Evolutionary conservation across 2,329 filamentous ascomycete species (phyloP), one percentile per base, ranked within the genome.

Genomic region (Pyrenochaeta sp.): DNA sequence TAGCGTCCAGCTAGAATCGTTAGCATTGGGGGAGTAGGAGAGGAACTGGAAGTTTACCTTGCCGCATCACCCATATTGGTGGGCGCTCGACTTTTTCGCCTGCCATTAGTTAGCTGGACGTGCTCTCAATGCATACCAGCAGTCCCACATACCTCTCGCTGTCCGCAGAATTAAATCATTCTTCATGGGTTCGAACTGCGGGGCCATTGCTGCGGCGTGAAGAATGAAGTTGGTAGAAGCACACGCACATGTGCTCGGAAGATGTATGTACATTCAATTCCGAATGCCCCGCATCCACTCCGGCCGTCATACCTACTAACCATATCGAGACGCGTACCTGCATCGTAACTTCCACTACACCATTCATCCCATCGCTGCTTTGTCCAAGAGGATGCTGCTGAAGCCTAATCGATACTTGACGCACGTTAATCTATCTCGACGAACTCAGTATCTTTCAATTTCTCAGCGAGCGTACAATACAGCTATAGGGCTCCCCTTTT

Each of bases 31-130:
- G 37, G 6, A 48, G 39, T 48, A 49, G 40, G 36, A 30, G 25
- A 54, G 43, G 15, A 13, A 24, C 50, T 13, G 19, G 28, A 37
- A 69, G 42, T 48, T 49, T 83, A 94, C 93, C 93, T 88, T 99
- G 95, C 80, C 95, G 91, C 95, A 99, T 99, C 77, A 99, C 93
- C 95, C 95, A 99, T 84, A 96, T 92, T 56, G 95, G 95, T 61
- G 95, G 91, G 65, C 95, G 89, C 80, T 97, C 93, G 66, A 98
- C 91, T 77, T 89, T 89, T 81, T 97, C 86, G 77, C 94, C 93
- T 96, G 73, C 24, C 44, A 53, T 61, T 57, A 58, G 61, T 70
- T 65, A 68, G 69, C 58, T 50, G 12, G n/a, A 6, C 27, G 34
- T 55, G 37, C 24, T 5, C 8, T 19, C 4, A 15, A 12, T 32